Evolutionary conservation across 306 rosid species (phyloP).

Genomic region (Hylodesmum podocarpum): DNA sequence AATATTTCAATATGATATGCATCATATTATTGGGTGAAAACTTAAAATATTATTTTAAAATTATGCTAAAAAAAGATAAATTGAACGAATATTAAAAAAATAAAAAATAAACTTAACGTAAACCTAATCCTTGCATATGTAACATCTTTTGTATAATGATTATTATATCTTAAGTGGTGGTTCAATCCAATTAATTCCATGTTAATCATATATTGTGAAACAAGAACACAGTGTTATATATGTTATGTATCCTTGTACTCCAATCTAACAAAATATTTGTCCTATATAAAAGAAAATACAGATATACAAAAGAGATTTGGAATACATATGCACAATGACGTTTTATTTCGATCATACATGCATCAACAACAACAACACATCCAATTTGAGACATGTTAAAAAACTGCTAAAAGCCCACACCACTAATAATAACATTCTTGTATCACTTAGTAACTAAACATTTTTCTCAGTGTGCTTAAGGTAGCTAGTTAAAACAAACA

Average conservation of each 20-base stretch:
- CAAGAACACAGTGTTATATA: too few relatives aligned
- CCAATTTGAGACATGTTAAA: neutral
- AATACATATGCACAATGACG: neutral
- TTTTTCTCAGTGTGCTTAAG: neutral
- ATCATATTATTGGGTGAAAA: too few relatives aligned
- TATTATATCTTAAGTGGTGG: too few relatives aligned
- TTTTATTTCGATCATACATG: neutral
- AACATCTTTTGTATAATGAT: too few relatives aligned
- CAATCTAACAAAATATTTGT: neutral
- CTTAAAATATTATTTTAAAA: too few relatives aligned
- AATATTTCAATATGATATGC: too few relatives aligned
- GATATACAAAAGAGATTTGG: neutral
- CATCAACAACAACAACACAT: neutral
- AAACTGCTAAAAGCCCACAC: neutral
- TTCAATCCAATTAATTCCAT: too few relatives aligned
- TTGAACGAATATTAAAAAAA: too few relatives aligned
- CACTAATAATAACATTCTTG: neutral
- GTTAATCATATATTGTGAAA: too few relatives aligned
- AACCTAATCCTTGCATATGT: too few relatives aligned
- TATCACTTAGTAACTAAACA: neutral
- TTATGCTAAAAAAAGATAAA: too few relatives aligned
- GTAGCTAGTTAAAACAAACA: neutral
- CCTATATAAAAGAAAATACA: neutral
- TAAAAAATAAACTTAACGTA: too few relatives aligned
- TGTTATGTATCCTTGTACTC: neutral